These are phyloP conservation scores for Penicillium sp. DNA, from an alignment of 2,329 filamentous ascomycete genomes.

Conservation along the genomic window DNA sequence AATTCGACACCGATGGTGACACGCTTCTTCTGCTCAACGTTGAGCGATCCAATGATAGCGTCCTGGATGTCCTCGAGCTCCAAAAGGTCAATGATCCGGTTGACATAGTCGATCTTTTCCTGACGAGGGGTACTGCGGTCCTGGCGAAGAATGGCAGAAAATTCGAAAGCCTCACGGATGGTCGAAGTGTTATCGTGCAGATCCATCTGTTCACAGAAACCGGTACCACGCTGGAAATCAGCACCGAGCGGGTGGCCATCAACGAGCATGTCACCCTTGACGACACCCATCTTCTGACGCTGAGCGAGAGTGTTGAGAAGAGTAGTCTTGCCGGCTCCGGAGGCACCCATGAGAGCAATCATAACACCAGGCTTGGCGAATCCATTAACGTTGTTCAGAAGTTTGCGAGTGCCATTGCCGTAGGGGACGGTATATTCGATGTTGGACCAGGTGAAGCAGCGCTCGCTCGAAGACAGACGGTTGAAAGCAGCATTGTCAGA, in stretches of 20 bases:
- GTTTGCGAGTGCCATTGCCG: constrained; percentile 61
- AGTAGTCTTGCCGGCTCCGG: constrained; percentile 82
- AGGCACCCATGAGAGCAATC: constrained; percentile 80
- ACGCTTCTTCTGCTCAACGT: constrained; percentile 72
- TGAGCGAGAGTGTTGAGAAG: constrained; percentile 77
- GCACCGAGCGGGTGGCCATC: constrained; percentile 64
- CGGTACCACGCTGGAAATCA: constrained; percentile 70
- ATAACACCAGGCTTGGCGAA: constrained; percentile 80
- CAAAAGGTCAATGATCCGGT: constrained; percentile 67
- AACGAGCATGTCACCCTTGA: constrained; percentile 72
- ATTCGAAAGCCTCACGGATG: constrained; percentile 69
- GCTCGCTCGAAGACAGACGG: constrained; percentile 59
- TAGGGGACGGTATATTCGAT: constrained; percentile 75
- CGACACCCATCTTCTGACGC: constrained; percentile 67
- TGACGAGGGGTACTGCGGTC: constrained; percentile 56
- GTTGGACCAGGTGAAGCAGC: constrained; percentile 72
- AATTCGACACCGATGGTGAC: constrained; percentile 75
- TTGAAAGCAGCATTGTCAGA: constrained; percentile 42
- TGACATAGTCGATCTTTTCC: constrained; percentile 69
- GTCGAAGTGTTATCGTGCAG: constrained; percentile 70
- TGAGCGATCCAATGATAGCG: constrained; percentile 65
- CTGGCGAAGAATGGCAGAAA: constrained; percentile 68
- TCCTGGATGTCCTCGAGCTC: constrained; percentile 69
- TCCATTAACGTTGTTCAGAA: constrained; percentile 72
- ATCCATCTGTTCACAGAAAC: constrained; percentile 74